phyloP scores from a whole-genome alignment of 768 basidiomycete species.

The Saitozyma podzolica region DNA sequence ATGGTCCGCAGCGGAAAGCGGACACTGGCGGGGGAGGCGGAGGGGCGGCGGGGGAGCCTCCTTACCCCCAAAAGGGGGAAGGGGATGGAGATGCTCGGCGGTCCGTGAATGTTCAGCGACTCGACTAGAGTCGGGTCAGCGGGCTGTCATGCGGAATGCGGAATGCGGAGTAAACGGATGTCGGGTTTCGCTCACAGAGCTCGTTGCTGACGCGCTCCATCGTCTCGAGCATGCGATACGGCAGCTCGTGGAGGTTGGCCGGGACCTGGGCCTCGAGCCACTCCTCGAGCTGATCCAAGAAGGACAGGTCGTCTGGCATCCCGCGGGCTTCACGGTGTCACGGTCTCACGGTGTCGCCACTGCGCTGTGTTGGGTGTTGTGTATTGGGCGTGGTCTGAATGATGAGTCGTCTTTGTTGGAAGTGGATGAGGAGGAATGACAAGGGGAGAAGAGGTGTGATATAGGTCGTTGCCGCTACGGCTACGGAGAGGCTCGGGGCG shows the following conservation, averaged over 20 bases:
- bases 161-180: background rate
- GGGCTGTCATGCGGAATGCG: background rate
- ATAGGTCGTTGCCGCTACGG: too few species aligned
- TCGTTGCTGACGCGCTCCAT: slow-evolving; percentile 47
- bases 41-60: slow-evolving; percentile 41
- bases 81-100: slow-evolving; percentile 45
- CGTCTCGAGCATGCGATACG: slow-evolving; percentile 41
- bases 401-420: too few species aligned
- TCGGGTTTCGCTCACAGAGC: slow-evolving; percentile 34
- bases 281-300: slow-evolving; percentile 46
- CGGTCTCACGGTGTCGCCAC: too few species aligned
- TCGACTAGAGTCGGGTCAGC: slow-evolving; percentile 32
- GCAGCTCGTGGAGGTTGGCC: slow-evolving; percentile 46
- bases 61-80: slow-evolving; percentile 44
- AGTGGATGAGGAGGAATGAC: too few species aligned
- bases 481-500: too few species aligned
- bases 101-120: slow-evolving; percentile 46
- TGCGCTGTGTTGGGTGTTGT: too few species aligned
- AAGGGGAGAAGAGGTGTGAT: too few species aligned
- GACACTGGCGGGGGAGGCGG: slow-evolving; percentile 23
- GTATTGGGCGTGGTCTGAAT: too few species aligned
- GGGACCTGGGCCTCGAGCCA: slow-evolving; percentile 48
- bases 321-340: too few species aligned
- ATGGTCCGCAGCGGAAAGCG: slow-evolving; percentile 6
- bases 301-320: slow-evolving; percentile 36